Conservation (phyloP, 2,329 filamentous ascomycete species). For the Boeremia exigua region DNA sequence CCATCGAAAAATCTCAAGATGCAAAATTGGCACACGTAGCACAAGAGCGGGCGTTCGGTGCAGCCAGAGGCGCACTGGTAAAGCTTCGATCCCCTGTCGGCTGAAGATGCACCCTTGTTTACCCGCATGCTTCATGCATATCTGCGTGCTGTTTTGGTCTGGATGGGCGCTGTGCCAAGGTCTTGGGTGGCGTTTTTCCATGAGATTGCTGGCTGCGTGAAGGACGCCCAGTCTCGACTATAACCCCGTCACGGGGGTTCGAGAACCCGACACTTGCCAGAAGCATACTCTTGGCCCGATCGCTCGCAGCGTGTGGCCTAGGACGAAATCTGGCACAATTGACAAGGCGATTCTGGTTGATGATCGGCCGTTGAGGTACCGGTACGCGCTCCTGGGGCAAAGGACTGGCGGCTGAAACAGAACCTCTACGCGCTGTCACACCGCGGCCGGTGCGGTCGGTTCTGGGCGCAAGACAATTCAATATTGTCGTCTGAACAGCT, state of each 20-base stretch:
- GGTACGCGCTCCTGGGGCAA: conserved; percentile 8
- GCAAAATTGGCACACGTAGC: conserved; percentile 8
- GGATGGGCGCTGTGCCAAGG: conserved; percentile 39
- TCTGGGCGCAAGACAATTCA: conserved; percentile 1
- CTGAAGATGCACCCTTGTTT: conserved; percentile 21
- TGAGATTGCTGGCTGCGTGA: conserved; percentile 29
- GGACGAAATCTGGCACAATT: conserved; percentile 16
- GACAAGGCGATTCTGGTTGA: conserved; percentile 4
- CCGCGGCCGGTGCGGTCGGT: not conserved
- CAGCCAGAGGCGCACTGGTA: conserved; percentile 20
- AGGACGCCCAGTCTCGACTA: conserved; percentile 33
- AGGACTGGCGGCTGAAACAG: conserved; percentile 26
- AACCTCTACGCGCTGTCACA: conserved; percentile 4
- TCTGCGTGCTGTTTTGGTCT: conserved; percentile 18
- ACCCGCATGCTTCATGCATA: conserved; percentile 29
- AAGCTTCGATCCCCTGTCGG: conserved; percentile 36
- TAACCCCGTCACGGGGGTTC: conserved; percentile 39
- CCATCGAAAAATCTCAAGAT: not conserved
- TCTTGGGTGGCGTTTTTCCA: conserved; percentile 45
- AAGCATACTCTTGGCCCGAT: conserved; percentile 43
- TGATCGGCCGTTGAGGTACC: conserved; percentile 24
- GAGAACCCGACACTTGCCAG: conserved; percentile 42
- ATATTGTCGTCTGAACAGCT: not conserved
- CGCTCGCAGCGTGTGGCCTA: conserved; percentile 20
- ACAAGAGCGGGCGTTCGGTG: conserved; percentile 7